Evolutionary conservation across 2,329 filamentous ascomycete species (phyloP), one percentile per base, ranked within the genome.

Genomic region (Aspergillus ruber): DNA sequence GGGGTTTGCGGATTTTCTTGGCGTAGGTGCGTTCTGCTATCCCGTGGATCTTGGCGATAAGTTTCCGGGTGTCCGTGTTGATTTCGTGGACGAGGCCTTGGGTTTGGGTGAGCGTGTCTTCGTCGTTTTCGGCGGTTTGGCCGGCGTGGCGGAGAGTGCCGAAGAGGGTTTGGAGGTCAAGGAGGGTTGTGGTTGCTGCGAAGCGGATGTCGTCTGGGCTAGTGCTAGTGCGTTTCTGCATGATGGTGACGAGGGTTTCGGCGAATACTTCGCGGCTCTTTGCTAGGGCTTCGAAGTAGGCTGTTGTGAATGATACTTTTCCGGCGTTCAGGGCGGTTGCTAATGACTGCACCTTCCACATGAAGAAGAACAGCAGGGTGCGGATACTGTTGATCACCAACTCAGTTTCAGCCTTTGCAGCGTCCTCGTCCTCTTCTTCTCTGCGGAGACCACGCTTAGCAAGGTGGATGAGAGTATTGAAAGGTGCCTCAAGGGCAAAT

Each of bases 91-190:
- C 77, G 20, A 90, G 74, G 6, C 75, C 72, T 39, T 78, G 73
- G 6, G 87, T 76, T 43, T 80, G 77, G 51, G 79, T 74, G 42
- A 77, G 68, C 20, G 74, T 65, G 42, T 76, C 69, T 42, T 71
- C 65, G 42, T 71, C 60, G 8, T 66, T 64, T n/a, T 67, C 66
- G 15, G 60, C 59, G 48, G 62, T 65, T 29, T 67, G 62, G 43
- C 67, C 68, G 43, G 71, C 62, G 39, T 80, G 75, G 45, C 84
- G 79, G 25, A 96, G 74, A 4, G 84, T 85, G 41, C 84, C 83
- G 62, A 95, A 91, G 8, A 90, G 76, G 18, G 85, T 84, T 66
- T 90, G 85, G 6, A 95, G 72, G 56, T 98, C 93, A 47, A 95
- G 84, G 6, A 94, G 74, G 42, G 82, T 83, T 43, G 88, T 84